Conservation (phyloP, 2,329 filamentous ascomycete species). For the Calonectria naviculata region DNA sequence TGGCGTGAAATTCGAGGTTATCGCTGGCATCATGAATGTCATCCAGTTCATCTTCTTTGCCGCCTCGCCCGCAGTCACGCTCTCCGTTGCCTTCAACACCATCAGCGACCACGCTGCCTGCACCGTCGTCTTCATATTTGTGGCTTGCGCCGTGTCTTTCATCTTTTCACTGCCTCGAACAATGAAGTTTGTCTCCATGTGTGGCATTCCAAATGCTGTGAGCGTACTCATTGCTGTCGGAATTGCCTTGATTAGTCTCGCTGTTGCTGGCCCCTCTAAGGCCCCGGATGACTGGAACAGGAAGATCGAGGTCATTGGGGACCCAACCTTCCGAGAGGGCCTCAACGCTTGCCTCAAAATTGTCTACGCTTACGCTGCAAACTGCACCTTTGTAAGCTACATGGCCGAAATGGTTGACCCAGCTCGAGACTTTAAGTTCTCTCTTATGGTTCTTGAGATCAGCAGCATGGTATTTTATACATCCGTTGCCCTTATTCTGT, state of each 20-base stretch:
- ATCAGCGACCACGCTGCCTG: conserved; percentile 33
- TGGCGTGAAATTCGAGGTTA: conserved; percentile 26
- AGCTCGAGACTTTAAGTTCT: conserved; percentile 33
- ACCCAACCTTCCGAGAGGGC: conserved; percentile 35
- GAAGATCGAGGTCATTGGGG: conserved; percentile 32
- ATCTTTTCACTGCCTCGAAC: conserved; percentile 32
- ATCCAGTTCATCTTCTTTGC: conserved; percentile 37
- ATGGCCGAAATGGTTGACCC: conserved; percentile 41
- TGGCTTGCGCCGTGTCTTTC: conserved; percentile 29
- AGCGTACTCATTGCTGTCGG: conserved; percentile 33
- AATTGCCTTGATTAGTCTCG: conserved; percentile 34
- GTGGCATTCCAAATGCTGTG: conserved; percentile 34
- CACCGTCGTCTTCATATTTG: conserved; percentile 33
- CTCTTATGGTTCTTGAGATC: conserved; percentile 33
- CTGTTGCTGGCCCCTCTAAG: conserved; percentile 27
- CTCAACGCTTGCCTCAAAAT: conserved; percentile 37
- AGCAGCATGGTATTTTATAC: conserved; percentile 40
- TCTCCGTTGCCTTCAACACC: conserved; percentile 34
- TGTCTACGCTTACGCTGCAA: conserved; percentile 40
- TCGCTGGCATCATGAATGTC: conserved; percentile 36
- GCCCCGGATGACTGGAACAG: conserved; percentile 30
- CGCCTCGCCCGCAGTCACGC: conserved; percentile 31
- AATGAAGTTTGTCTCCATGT: conserved; percentile 38
- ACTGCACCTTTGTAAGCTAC: conserved; percentile 41
- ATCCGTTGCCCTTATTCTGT: conserved; percentile 34